Conservation (phyloP, 1,139 yeast species). For the Lizanozyma gosingica region DNA sequence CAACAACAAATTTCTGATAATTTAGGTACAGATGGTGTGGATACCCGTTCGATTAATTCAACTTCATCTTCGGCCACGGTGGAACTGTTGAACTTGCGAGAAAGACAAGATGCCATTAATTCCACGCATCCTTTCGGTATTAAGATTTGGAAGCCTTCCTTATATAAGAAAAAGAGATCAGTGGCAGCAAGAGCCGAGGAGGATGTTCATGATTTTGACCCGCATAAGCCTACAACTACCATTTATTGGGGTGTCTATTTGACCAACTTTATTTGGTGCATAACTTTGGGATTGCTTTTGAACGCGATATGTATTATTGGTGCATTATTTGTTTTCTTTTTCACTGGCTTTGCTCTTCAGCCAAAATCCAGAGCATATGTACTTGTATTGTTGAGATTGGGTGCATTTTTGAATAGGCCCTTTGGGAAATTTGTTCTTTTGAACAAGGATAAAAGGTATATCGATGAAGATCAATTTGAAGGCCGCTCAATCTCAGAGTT, state of each 20-base stretch:
- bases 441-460: conserved; percentile 68
- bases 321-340: conserved; percentile 31
- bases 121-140: conserved; percentile 97
- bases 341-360: conserved; percentile 39
- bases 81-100: conserved; percentile 84
- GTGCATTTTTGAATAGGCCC: conserved; percentile 67
- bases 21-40: conserved; percentile 19
- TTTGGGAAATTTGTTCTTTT: conserved; percentile 86
- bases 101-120: conserved; percentile 92
- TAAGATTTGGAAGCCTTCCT: conserved; percentile 96
- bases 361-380: conserved; percentile 46
- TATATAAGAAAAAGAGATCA: conserved; percentile 85
- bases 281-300: conserved; percentile 61
- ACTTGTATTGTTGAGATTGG: conserved; percentile 50
- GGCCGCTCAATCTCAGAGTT: conserved; percentile 83
- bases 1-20: conserved; percentile 8
- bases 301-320: conserved; percentile 43
- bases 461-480: conserved; percentile 81
- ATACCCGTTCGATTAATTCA: conserved; percentile 21
- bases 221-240: conserved; percentile 41
- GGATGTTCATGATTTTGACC: conserved; percentile 73
- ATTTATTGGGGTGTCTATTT: conserved; percentile 57
- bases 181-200: conserved; percentile 89
- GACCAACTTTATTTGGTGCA: conserved; percentile 72
- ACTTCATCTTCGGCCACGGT: conserved; percentile 45